Evolutionary conservation across 1,139 yeast species (phyloP), one percentile per base, ranked within the genome.

Genomic region (Citeromyces siamensis): DNA sequence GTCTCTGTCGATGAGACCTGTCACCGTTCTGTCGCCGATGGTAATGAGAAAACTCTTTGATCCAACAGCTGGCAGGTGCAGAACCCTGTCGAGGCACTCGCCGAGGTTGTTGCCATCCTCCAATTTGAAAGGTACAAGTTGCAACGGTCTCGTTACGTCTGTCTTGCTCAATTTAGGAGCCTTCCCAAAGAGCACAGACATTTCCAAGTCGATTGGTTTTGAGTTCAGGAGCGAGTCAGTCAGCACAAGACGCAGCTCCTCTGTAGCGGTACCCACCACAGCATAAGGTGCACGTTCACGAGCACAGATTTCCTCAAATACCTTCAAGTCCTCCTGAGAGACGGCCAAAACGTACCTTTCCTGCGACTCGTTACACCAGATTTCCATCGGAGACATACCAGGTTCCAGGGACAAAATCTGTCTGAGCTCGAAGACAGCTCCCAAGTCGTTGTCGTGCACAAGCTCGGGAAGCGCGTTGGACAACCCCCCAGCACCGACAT

Each of bases 341-440:
- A 90, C 94, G 45, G 95, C 98, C 52, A 93, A 60, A 20, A 93
- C 98, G 53, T 88, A 93, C 59, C 99, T 77, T 60, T 93, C 99
- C 63, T 93, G 99, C 5, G 98, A 93, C 62, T 93, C 99, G 52
- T 94, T 88, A 72, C 99, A 93, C 99, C 99, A 93, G 48, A 93
- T 86, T 64, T 93, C 98, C 95, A 90, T 84, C 38, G 99, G 97
- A 7, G 97, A 88, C 97, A 93, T 86, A 40, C 97, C 95, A 35
- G 95, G 95, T 59, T 93, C 99, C 46, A 86, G 72, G 28, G 88
- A 79, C 40, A 94, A 74, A 40, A 93, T 80, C 40, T 88, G 83
- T 61, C 99, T 78, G 44, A 93, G 71, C 57, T 93, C 96, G 46
- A 93, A 90, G 46, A 58, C 69, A 32, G 96, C 99, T 56, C 99